Evolutionary conservation across 805 yeast genomes (phyloP).

Genomic region (Citeromyces matritensis): DNA sequence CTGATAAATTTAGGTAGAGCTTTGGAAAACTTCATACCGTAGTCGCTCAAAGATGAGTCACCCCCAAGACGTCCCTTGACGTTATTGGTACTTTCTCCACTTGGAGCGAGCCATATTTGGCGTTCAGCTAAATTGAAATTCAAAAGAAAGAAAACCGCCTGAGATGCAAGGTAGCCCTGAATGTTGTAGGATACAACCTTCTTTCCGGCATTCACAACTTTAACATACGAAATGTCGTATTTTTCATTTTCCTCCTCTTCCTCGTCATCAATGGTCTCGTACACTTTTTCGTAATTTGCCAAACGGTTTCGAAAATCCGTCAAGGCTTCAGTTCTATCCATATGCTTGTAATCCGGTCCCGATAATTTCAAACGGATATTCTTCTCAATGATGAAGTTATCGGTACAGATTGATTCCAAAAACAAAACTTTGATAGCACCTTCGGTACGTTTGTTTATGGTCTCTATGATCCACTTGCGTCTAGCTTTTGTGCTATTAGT

Average conservation of each 20-base stretch:
- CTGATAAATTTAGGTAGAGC: slow-evolving; percentile 18
- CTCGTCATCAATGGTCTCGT: slow-evolving; percentile 72
- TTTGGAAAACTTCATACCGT: slow-evolving; percentile 15
- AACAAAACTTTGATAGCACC: slow-evolving; percentile 22
- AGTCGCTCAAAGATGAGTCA: slow-evolving; percentile 13
- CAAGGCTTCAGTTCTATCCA: slow-evolving; percentile 71
- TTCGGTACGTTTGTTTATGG: slow-evolving; percentile 16
- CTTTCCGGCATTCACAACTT: slow-evolving; percentile 48
- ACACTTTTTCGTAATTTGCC: slow-evolving; percentile 73
- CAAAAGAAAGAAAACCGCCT: slow-evolving; percentile 35
- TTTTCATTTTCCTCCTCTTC: slow-evolving; percentile 26
- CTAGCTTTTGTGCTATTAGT: slow-evolving; percentile 37
- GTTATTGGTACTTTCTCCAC: slow-evolving; percentile 16
- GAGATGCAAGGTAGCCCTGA: slow-evolving; percentile 41
- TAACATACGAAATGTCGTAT: slow-evolving; percentile 38
- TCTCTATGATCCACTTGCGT: slow-evolving; percentile 21
- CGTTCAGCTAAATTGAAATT: slow-evolving; percentile 21
- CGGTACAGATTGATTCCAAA: slow-evolving; percentile 74
- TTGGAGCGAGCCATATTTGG: slow-evolving; percentile 19
- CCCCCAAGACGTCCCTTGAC: slow-evolving; percentile 14
- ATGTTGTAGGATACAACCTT: slow-evolving; percentile 41
- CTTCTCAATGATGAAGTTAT: slow-evolving; percentile 61
- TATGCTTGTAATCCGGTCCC: slow-evolving; percentile 85
- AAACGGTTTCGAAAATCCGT: slow-evolving; percentile 73
- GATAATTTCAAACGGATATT: slow-evolving; percentile 75